phyloP scores from a whole-genome alignment of 1,284 basidiomycete species.

The Irpex sp. region DNA sequence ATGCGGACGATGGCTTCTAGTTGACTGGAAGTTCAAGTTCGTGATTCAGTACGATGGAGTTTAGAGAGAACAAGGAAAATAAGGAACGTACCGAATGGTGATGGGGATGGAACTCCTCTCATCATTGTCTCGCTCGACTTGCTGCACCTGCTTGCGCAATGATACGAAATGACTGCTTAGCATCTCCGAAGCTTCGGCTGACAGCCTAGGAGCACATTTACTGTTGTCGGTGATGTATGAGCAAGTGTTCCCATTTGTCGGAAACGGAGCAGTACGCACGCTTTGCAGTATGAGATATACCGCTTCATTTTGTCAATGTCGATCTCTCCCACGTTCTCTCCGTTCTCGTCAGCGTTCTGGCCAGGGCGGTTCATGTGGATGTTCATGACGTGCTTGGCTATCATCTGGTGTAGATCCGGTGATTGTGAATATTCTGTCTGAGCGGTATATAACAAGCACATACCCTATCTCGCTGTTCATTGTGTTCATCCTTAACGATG shows the following conservation, averaged over 20 bases:
- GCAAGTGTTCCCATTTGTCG: background rate
- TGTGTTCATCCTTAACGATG: slow-evolving; percentile 98
- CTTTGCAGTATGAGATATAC: slow-evolving; percentile 95
- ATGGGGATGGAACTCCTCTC: slow-evolving; percentile 98
- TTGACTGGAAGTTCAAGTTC: slow-evolving; percentile 57
- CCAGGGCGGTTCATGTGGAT: slow-evolving; percentile 94
- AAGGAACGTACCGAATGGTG: slow-evolving; percentile 77
- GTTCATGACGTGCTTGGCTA: slow-evolving; percentile 98
- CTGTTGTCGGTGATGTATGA: slow-evolving; percentile 34
- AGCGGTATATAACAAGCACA: slow-evolving; percentile 20
- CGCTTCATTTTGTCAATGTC: slow-evolving; percentile 98
- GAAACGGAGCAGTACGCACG: slow-evolving; percentile 45
- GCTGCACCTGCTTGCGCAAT: slow-evolving; percentile 91
- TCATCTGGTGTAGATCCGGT: slow-evolving; percentile 53
- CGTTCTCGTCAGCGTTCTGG: slow-evolving; percentile 54
- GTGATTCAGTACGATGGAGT: background rate
- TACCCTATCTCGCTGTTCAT: slow-evolving; percentile 89
- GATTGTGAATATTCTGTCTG: too few relatives aligned
- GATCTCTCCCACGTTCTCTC: slow-evolving; percentile 84
- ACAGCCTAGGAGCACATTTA: slow-evolving; percentile 94
- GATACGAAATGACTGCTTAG: slow-evolving; percentile 96
- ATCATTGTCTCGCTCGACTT: slow-evolving; percentile 96
- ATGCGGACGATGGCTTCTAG: slow-evolving; percentile 99
- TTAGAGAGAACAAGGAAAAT: background rate
- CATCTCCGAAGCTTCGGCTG: slow-evolving; percentile 93